Conservation (phyloP, 768 basidiomycete species). For the Tricholomella constricta region DNA sequence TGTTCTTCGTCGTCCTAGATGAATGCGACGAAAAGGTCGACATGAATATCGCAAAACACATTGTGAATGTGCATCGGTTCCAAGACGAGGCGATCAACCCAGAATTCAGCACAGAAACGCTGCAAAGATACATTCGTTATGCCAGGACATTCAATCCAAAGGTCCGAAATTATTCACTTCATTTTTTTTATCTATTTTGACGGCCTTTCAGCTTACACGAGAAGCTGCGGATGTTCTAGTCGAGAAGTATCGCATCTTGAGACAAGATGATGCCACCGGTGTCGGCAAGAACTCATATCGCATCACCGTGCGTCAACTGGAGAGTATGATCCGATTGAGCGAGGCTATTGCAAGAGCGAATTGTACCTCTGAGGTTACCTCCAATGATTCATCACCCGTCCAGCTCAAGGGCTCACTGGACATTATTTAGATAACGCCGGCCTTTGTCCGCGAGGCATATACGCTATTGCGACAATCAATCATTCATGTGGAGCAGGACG, state of each 20-base stretch:
- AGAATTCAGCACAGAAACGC: conserved; percentile 94
- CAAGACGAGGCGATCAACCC: conserved; percentile 93
- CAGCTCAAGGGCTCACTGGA: neutral
- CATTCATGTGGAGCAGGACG: conserved; percentile 99
- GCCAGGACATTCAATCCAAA: conserved; percentile 98
- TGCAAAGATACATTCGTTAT: conserved; percentile 96
- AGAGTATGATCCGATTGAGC: conserved; percentile 96
- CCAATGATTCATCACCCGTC: neutral
- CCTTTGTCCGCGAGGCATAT: conserved; percentile 95
- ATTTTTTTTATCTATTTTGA: conserved; percentile 3
- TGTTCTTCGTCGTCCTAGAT: conserved; percentile 98
- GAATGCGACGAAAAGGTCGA: conserved; percentile 95
- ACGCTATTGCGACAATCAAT: conserved; percentile 93
- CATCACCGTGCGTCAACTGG: conserved; percentile 96
- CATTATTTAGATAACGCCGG: conserved; percentile 75
- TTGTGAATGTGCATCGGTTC: conserved; percentile 96
- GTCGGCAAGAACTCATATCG: conserved; percentile 90
- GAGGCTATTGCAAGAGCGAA: conserved; percentile 98
- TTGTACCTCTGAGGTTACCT: conserved; percentile 82
- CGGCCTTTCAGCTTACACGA: conserved; percentile 70
- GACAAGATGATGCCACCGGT: conserved; percentile 92
- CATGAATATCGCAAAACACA: conserved; percentile 92
- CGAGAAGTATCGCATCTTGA: conserved; percentile 89
- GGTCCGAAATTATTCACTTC: conserved; percentile 42
- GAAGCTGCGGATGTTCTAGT: conserved; percentile 93